Evolutionary conservation across 2,329 filamentous ascomycete species (phyloP).

Genomic region (Penicillium sp.): DNA sequence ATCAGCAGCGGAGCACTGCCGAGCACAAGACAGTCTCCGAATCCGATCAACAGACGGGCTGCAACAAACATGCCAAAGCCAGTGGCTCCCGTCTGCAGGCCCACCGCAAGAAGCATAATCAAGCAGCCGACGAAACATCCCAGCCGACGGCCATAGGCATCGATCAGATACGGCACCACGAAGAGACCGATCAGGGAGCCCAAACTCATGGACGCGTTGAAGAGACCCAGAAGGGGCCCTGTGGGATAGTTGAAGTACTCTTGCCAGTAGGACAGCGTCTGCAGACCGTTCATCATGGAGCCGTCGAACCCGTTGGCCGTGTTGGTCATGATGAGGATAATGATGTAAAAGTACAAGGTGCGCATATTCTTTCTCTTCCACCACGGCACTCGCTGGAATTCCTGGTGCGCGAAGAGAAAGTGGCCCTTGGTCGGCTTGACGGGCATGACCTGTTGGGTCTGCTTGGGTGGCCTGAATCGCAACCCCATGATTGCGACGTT

Average conservation of each 20-base stretch:
- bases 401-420: slow-evolving; percentile 22
- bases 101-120: slow-evolving; percentile 19
- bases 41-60: slow-evolving; percentile 21
- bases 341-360: slow-evolving; percentile 26
- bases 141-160: slow-evolving; percentile 15
- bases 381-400: slow-evolving; percentile 25
- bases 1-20: slow-evolving; percentile 20
- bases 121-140: slow-evolving; percentile 10
- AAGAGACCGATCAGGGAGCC: slow-evolving; percentile 13
- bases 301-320: slow-evolving; percentile 29
- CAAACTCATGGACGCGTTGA: slow-evolving; percentile 16
- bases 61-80: slow-evolving; percentile 25
- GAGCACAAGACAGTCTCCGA: slow-evolving; percentile 12
- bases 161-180: slow-evolving; percentile 12
- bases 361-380: slow-evolving; percentile 25
- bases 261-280: slow-evolving; percentile 22
- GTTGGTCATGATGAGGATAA: slow-evolving; percentile 26
- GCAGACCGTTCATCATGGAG: slow-evolving; percentile 26
- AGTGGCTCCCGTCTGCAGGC: slow-evolving; percentile 21
- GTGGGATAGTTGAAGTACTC: slow-evolving; percentile 20
- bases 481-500: slow-evolving; percentile 6
- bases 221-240: slow-evolving; percentile 18
- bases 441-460: slow-evolving; percentile 6
- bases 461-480: slow-evolving; percentile 10
- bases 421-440: slow-evolving; percentile 18